A percentile compares a stretch with the other conserved stretches of the same genome.
phyloP scores from a whole-genome alignment of 2,329 filamentous ascomycete species.

The Akanthomyces lecanii region DNA sequence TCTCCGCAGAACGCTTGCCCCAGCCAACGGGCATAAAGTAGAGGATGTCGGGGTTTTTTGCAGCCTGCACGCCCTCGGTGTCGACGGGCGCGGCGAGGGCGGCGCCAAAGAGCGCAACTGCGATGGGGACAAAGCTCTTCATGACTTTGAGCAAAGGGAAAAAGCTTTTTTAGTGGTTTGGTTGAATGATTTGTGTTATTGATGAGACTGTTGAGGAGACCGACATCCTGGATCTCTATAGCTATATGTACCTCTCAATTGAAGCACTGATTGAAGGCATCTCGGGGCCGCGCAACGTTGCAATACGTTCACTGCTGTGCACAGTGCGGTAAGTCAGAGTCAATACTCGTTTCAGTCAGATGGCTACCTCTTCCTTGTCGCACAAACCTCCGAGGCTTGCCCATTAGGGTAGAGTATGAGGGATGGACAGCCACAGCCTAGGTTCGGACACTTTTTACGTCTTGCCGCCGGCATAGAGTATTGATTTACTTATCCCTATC shows the following conservation, averaged over 20 bases:
- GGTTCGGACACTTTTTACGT: no score
- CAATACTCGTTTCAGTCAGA: background rate
- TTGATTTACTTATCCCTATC: no score
- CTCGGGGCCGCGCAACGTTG: background rate
- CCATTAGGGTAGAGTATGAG: background rate
- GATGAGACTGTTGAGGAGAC: background rate
- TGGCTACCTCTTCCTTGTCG: background rate
- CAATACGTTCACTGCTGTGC: background rate
- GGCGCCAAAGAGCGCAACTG: conserved; percentile 13
- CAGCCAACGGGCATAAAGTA: conserved; percentile 2
- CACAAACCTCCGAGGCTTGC: background rate
- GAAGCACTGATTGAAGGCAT: background rate
- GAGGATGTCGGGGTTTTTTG: background rate
- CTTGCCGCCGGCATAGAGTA: no score
- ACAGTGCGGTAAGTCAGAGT: background rate
- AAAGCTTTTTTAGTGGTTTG: background rate
- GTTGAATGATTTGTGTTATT: background rate
- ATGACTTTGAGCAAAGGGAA: background rate
- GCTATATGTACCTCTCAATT: background rate
- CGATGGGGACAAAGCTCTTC: conserved; percentile 14
- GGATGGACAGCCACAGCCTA: no score
- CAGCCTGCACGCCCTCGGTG: background rate
- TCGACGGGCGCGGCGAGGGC: conserved; percentile 12
- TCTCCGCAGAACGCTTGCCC: background rate
- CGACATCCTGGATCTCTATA: background rate